phyloP scores from a whole-genome alignment of 2,329 filamentous ascomycete species.

The Chaetomiaceae sp. region DNA sequence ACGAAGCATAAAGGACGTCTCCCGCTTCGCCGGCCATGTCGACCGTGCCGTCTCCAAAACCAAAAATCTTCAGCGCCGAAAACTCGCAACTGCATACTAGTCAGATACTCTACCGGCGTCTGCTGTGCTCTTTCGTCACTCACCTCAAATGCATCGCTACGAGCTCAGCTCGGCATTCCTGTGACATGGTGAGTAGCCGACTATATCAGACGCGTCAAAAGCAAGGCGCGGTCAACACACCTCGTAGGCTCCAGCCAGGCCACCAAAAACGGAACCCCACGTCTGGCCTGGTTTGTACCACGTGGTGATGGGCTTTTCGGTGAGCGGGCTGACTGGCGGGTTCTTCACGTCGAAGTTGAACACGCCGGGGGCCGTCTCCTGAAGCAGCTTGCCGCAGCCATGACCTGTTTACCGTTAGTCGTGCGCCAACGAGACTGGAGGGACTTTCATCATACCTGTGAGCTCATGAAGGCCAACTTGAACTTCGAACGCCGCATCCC shows the following conservation, averaged over 20 bases:
- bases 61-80: constrained; percentile 81
- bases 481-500: constrained; percentile 85
- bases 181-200: constrained; percentile 10
- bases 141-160: constrained; percentile 75
- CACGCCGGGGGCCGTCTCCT: constrained; percentile 73
- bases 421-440: background rate
- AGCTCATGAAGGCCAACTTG: constrained; percentile 94
- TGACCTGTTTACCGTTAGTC: constrained; percentile 48
- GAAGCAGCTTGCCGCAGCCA: constrained; percentile 87
- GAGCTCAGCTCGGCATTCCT: constrained; percentile 84
- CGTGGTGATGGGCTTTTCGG: constrained; percentile 67
- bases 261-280: constrained; percentile 87
- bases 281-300: constrained; percentile 96
- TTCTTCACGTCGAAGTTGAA: constrained; percentile 86
- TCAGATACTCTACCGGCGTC: background rate
- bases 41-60: constrained; percentile 70
- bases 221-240: background rate
- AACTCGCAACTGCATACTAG: constrained; percentile 66
- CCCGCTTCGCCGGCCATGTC: constrained; percentile 73
- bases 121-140: background rate
- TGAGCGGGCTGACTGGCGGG: constrained; percentile 75
- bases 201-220: too few relatives aligned
- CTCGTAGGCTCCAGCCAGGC: constrained; percentile 82
- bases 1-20: constrained; percentile 80
- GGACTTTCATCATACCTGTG: constrained; percentile 35